Conservation (phyloP, 371 early-diverging fungal genomes). For the Sporodiniella umbellata region DNA sequence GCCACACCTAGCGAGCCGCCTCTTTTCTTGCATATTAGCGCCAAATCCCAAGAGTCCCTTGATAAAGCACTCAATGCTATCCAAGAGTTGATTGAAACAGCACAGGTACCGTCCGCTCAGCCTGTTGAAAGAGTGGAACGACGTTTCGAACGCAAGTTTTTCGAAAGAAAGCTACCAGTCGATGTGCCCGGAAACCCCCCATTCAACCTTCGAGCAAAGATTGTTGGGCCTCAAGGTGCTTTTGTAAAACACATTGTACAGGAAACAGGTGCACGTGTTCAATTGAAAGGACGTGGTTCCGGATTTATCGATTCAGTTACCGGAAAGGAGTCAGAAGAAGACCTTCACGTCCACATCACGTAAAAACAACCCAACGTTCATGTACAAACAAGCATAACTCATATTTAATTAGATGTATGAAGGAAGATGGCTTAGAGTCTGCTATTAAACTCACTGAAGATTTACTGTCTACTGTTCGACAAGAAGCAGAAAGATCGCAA, state of each 20-base stretch:
- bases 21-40: conserved; percentile 74
- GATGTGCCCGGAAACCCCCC: conserved; percentile 67
- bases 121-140: conserved; percentile 9
- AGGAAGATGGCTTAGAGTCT: conserved; percentile 65
- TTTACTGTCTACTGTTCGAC: conserved; percentile 72
- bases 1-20: conserved; percentile 79
- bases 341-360: conserved; percentile 78
- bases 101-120: conserved; percentile 21
- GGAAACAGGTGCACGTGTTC: conserved; percentile 75
- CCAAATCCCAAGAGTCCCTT: conserved; percentile 61
- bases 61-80: conserved; percentile 71
- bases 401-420: conserved; percentile 43
- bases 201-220: conserved; percentile 81
- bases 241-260: conserved; percentile 88
- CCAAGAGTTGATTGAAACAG: conserved; percentile 67
- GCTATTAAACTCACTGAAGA: conserved; percentile 72
- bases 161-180: conserved; percentile 69
- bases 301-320: conserved; percentile 71
- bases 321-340: conserved; percentile 73
- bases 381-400: neutral
- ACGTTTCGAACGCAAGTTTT: conserved; percentile 36
- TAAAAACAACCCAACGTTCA: conserved; percentile 31
- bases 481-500: conserved; percentile 59
- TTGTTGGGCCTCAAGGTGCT: conserved; percentile 82
- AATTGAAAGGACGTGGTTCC: conserved; percentile 82